phyloP scores from a whole-genome alignment of 2,329 filamentous ascomycete genomes.

The Phoma herbarum region DNA sequence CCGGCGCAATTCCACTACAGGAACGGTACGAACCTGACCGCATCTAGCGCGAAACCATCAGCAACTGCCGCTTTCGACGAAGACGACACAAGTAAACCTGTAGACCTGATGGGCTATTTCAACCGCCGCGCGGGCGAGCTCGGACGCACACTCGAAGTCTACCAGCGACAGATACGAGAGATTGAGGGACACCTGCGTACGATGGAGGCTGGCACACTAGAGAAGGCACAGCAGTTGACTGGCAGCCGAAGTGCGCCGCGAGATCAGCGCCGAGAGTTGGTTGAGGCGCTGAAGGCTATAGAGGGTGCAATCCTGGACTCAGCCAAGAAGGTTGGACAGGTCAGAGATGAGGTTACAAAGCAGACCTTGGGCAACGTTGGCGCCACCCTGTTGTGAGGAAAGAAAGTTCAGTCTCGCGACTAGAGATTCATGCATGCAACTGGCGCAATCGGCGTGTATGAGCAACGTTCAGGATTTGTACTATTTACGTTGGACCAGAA shows the following conservation, averaged over 20 bases:
- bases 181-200: slow-evolving; percentile 60
- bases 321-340: slow-evolving; percentile 57
- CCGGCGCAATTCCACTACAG: slow-evolving; percentile 69
- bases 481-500: slow-evolving; percentile 2
- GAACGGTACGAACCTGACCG: slow-evolving; percentile 51
- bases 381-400: slow-evolving; percentile 35
- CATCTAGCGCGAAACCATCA: slow-evolving; percentile 41
- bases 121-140: slow-evolving; percentile 52
- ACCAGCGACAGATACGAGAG: slow-evolving; percentile 56
- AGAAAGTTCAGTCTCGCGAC: neutral
- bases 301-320: slow-evolving; percentile 60
- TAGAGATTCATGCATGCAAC: neutral
- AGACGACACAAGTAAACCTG: slow-evolving; percentile 47
- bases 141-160: slow-evolving; percentile 51
- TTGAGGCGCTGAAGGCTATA: slow-evolving; percentile 58
- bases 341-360: slow-evolving; percentile 58
- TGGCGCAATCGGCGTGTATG: slow-evolving; percentile 1
- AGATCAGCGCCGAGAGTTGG: slow-evolving; percentile 56
- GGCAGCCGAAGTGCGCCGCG: slow-evolving; percentile 46
- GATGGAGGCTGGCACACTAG: slow-evolving; percentile 56
- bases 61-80: slow-evolving; percentile 48
- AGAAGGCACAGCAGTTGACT: slow-evolving; percentile 55
- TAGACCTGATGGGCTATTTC: slow-evolving; percentile 60
- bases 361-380: slow-evolving; percentile 51
- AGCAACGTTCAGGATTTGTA: neutral